A percentile compares a stretch with the other conserved stretches of the same genome.
Conservation (phyloP, 371 early-diverging fungal species). For the Batkoa obscura region DNA sequence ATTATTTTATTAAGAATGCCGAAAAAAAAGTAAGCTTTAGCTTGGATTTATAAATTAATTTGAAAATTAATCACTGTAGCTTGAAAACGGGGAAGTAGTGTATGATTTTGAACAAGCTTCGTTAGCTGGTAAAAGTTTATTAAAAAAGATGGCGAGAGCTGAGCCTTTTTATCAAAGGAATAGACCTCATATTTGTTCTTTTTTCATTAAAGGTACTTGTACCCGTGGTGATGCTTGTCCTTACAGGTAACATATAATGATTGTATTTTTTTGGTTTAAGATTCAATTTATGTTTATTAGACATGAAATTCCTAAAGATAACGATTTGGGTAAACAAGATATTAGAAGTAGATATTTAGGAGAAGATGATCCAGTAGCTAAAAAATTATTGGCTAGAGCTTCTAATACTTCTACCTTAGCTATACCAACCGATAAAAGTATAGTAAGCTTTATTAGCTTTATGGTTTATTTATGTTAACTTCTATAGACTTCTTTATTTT, state of each 20-base stretch:
- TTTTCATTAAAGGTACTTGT: slow-evolving; percentile 84
- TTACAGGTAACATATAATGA: too few species aligned
- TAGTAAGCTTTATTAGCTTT: too few species aligned
- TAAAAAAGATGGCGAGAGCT: slow-evolving; percentile 58
- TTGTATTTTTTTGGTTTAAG: too few species aligned
- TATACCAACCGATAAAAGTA: slow-evolving; percentile 44
- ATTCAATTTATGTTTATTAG: too few species aligned
- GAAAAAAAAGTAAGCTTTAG: slow-evolving; percentile 41
- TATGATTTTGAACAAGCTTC: slow-evolving; percentile 56
- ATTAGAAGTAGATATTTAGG: slow-evolving; percentile 85
- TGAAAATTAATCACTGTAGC: slow-evolving; percentile 17
- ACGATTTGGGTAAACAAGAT: slow-evolving; percentile 71
- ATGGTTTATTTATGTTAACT: too few species aligned
- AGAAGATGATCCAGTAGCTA: slow-evolving; percentile 82
- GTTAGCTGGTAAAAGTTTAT: slow-evolving; percentile 56
- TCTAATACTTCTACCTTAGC: slow-evolving; percentile 16
- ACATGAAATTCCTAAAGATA: slow-evolving; percentile 71
- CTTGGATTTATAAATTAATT: not conserved
- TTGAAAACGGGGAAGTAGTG: slow-evolving; percentile 28
- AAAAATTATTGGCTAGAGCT: slow-evolving; percentile 45
- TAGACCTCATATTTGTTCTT: slow-evolving; percentile 80
- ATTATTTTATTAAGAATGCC: slow-evolving; percentile 68
- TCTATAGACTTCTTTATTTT: slow-evolving; percentile 64
- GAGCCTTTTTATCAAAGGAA: slow-evolving; percentile 89
- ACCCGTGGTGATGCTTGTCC: slow-evolving; percentile 84